A percentile compares a stretch with the other conserved stretches of the same genome.
These are phyloP conservation scores for Teratosphaeria pseudoeucalypti DNA, from an alignment of 2,329 filamentous ascomycete genomes.

Conservation along the genomic window DNA sequence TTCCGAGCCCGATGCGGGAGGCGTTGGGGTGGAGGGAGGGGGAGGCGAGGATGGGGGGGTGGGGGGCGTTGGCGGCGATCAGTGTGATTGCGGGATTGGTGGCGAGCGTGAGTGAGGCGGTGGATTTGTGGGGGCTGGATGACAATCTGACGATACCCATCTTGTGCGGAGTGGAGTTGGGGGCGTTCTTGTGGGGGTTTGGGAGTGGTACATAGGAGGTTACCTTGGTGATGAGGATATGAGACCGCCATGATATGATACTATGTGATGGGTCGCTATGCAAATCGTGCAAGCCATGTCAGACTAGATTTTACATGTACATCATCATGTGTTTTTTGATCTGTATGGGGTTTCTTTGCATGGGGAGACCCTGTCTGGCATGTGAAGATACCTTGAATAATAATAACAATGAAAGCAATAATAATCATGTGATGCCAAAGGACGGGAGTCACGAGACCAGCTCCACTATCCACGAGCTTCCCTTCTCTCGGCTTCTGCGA, in stretches of 20 bases:
- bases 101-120: conserved; percentile 77
- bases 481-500: neutral
- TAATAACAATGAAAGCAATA: no score
- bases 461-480: neutral
- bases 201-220: neutral
- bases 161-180: conserved; percentile 77
- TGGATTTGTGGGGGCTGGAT: conserved; percentile 89
- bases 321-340: no score
- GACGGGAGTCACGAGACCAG: neutral
- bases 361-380: no score
- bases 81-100: conserved; percentile 81
- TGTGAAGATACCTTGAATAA: no score
- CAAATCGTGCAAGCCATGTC: no score
- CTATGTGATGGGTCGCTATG: neutral
- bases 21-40: conserved; percentile 50
- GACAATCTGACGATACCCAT: conserved; percentile 96
- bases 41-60: conserved; percentile 56
- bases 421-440: neutral
- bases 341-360: no score
- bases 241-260: neutral
- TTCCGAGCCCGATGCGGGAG: conserved; percentile 52
- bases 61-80: conserved; percentile 66
- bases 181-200: conserved; percentile 66
- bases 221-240: neutral
- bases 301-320: no score